phyloP scores from a whole-genome alignment of 2,329 filamentous ascomycete species.

The Allantophomopsis cytisporea region DNA sequence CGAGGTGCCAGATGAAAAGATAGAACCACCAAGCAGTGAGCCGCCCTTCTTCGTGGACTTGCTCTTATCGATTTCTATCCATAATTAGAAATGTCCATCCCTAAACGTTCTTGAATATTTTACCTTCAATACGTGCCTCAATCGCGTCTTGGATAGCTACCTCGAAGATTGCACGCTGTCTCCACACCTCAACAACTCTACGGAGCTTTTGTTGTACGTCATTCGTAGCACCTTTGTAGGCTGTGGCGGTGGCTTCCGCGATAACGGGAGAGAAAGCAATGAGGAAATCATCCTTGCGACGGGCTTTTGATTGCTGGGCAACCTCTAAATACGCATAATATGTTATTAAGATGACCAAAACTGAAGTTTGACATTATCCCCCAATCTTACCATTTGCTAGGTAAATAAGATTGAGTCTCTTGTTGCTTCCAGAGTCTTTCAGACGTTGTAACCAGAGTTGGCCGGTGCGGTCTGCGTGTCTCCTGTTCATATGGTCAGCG shows the following conservation, averaged over 20 bases:
- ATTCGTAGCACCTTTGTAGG: conserved; percentile 76
- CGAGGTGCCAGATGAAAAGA: conserved; percentile 46
- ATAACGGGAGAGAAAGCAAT: conserved; percentile 85
- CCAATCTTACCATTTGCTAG: conserved; percentile 72
- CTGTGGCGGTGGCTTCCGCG: conserved; percentile 76
- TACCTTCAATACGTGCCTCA: conserved; percentile 69
- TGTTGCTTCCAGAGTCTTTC: conserved; percentile 74
- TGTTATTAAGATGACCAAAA: conserved; percentile 7
- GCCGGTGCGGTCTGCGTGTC: conserved; percentile 84
- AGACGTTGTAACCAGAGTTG: conserved; percentile 84
- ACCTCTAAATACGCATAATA: conserved; percentile 50
- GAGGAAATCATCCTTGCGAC: conserved; percentile 85
- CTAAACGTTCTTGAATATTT: conserved; percentile 10
- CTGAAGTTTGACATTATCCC: background rate
- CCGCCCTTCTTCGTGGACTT: conserved; percentile 36
- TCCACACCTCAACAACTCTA: conserved; percentile 91
- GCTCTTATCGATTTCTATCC: conserved; percentile 47
- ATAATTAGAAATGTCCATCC: conserved; percentile 3
- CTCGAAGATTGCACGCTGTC: conserved; percentile 75
- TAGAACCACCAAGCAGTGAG: conserved; percentile 49
- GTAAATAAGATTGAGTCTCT: conserved; percentile 83
- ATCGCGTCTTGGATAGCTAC: conserved; percentile 65
- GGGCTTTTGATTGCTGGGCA: conserved; percentile 87
- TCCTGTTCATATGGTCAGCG: conserved; percentile 33
- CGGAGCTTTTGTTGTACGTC: conserved; percentile 82